Percentiles rank a stretch among this genome's conserved stretches.
Evolutionary conservation across 2,329 filamentous ascomycete species (phyloP).

Genomic region (Epichloe gansuensis): DNA sequence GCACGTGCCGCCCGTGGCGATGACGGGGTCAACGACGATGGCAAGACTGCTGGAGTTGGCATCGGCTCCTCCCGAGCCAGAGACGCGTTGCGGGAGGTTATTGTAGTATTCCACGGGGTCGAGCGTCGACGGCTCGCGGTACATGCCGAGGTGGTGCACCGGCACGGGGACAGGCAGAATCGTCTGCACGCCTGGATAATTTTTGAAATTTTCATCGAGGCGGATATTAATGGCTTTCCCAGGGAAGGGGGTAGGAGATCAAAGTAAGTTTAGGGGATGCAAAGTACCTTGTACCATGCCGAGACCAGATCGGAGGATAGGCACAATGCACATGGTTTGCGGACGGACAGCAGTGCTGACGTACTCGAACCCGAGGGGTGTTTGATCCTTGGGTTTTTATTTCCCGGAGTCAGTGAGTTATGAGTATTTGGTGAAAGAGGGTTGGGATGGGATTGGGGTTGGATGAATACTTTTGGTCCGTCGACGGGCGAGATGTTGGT

Average conservation of each 20-base stretch:
- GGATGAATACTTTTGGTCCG: slow-evolving; percentile 49
- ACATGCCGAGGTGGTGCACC: slow-evolving; percentile 88
- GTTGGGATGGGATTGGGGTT: neutral
- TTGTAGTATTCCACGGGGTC: slow-evolving; percentile 96
- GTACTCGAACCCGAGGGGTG: slow-evolving; percentile 69
- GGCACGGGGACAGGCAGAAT: slow-evolving; percentile 71
- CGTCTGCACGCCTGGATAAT: slow-evolving; percentile 54
- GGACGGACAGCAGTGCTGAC: slow-evolving; percentile 52
- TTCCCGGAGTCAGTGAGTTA: no score
- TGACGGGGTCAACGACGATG: slow-evolving; percentile 81
- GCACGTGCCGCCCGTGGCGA: slow-evolving; percentile 85
- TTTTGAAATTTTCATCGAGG: no score
- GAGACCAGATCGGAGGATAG: slow-evolving; percentile 83
- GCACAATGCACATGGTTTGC: slow-evolving; percentile 64
- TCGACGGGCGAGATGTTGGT: slow-evolving; percentile 43
- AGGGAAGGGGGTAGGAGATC: no score
- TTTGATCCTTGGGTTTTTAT: slow-evolving; percentile 46
- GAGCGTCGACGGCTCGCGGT: slow-evolving; percentile 77
- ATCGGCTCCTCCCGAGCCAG: slow-evolving; percentile 20
- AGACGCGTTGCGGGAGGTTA: slow-evolving; percentile 69
- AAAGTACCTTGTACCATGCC: slow-evolving; percentile 71
- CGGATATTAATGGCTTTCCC: no score
- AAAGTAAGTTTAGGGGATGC: no score
- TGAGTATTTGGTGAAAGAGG: neutral
- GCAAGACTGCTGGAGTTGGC: slow-evolving; percentile 44